Evolutionary conservation across 1,139 yeast species (phyloP), one percentile per base, ranked within the genome.

Genomic region (Yamadazyma dendronema): DNA sequence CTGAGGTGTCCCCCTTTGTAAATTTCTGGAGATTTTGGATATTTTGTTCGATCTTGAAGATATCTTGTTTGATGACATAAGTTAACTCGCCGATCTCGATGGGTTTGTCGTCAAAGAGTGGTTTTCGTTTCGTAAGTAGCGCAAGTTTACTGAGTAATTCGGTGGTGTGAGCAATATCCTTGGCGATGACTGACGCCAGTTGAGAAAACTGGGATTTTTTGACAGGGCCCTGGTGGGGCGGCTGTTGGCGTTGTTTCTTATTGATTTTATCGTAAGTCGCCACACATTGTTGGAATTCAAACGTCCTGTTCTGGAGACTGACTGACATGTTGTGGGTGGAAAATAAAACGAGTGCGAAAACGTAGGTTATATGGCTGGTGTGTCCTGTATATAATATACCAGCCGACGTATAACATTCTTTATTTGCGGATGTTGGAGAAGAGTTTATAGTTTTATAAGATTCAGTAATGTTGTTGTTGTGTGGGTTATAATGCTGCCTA

Each of bases 71-170:
- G 54, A 92, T 89, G 34, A 92, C 85, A 55, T 84, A 87, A 1
- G 98, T 89, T 48, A 94, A 70, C 59, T 92, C 97, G 14, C 92
- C 87, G 44, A 94, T 87, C 57, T 92, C 98, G 22, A 86, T 82
- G 1, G 98, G 97, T 49, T 85, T 82, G 60, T 94, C 98, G 56
- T 90, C 96, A 52, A 92, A 87, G 54, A 92, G 64, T n/a, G 97
- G 95, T 58, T 89, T 90, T 50, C 90, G 71, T 58, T 84, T 87
- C 8, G 98, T 97, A 46, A 92, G 62, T 32, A 78, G 52, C 1
- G 98, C 96, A 35, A 92, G 70, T 50, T 89, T 83, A 34, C 85
- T 80, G 42, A 94, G 71, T 52, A 89, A 70, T 40, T 81, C 89
- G 2, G 97, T 90, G n/a, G 94, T 88, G 42, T 81, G 83, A 13